Percentiles rank a stretch among this genome's conserved stretches.
These are phyloP conservation scores for Aspergillus alliaceus DNA, from an alignment of 2,329 filamentous ascomycete genomes.

Conservation along the genomic window DNA sequence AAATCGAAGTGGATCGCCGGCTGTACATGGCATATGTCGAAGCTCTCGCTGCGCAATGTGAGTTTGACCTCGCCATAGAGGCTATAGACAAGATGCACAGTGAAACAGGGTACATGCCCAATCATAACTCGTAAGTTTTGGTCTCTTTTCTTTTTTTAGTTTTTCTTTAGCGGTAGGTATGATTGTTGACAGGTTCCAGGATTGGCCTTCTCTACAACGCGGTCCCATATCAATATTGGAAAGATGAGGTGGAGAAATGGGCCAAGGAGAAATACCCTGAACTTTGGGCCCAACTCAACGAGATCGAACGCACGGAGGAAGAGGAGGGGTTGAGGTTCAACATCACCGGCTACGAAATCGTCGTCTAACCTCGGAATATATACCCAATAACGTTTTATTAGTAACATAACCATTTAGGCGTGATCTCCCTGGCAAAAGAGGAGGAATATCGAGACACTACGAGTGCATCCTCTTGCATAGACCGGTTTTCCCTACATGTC, in stretches of 20 bases:
- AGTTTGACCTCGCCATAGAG: conserved; percentile 66
- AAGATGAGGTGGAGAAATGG: conserved; percentile 73
- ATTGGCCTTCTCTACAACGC: conserved; percentile 76
- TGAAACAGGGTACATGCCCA: conserved; percentile 66
- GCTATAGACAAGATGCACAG: conserved; percentile 67
- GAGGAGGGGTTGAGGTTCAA: conserved; percentile 36
- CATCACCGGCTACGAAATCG: conserved; percentile 12
- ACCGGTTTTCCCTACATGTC: no score
- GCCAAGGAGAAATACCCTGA: conserved; percentile 66
- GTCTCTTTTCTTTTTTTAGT: background rate
- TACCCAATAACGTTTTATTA: background rate
- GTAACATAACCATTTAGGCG: background rate
- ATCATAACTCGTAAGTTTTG: conserved; percentile 66
- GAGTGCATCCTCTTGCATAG: background rate
- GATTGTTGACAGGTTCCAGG: conserved; percentile 43
- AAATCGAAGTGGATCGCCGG: conserved; percentile 71
- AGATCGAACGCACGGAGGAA: conserved; percentile 33
- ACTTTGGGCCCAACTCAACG: conserved; percentile 67
- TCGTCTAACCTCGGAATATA: background rate
- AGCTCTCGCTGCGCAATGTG: conserved; percentile 71
- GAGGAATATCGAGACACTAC: background rate
- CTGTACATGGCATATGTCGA: conserved; percentile 78
- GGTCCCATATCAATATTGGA: conserved; percentile 63
- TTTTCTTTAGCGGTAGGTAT: background rate
- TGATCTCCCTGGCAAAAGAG: background rate